Base-by-base conservation (phyloP, 345 rosid genomes). In the Mercurialis annua region DNA sequence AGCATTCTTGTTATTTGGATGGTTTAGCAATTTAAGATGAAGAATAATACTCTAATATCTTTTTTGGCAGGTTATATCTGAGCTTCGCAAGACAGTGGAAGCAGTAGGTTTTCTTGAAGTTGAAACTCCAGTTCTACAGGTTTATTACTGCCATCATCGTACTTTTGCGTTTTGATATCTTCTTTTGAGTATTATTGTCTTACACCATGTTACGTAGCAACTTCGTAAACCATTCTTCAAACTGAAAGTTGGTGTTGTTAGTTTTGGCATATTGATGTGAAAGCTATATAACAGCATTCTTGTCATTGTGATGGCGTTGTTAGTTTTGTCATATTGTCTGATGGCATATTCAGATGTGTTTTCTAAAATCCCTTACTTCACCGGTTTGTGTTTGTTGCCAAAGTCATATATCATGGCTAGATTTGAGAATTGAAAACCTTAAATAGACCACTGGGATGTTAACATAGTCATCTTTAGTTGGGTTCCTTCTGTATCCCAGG, bases 111-210 rank as follows among this genome's bases (percentile, higher is more conserved):
- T 89, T 73, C 55, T 90, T 73, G 99, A 90, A 85, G 97, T 90
- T 68, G 99, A 94, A 73, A 94, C 97, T 70, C 99, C 99, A 66
- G 90, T 94, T 77, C 83, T 94, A 64, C 99, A 90, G 97, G 97
- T 94, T 77, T 69, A 80, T 80, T 59, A 29, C 67, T 56, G 67
- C 73, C 48, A 72, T 80, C 36, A 47, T 27, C 56, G 42, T 66
- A 62, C 23, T 0, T 65, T 62, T 49, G 11, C n/a, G 38, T 14
- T 65, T 73, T 55, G 54, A 27, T 38, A 43, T 43, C 50, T 53
- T 26, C 50, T 10, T 6, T 58, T 26, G 20, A 6, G 30, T n/a
- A 1, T 12, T 48, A 8, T 50, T 43, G 6, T 26, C 6, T 6
- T 60, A 30, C 33, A 16, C 29, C 21, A 24, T 26, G 52, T 10